These are phyloP conservation scores for Trichoderma sp. DNA, from an alignment of 2,329 filamentous ascomycete species.

Conservation along the genomic window DNA sequence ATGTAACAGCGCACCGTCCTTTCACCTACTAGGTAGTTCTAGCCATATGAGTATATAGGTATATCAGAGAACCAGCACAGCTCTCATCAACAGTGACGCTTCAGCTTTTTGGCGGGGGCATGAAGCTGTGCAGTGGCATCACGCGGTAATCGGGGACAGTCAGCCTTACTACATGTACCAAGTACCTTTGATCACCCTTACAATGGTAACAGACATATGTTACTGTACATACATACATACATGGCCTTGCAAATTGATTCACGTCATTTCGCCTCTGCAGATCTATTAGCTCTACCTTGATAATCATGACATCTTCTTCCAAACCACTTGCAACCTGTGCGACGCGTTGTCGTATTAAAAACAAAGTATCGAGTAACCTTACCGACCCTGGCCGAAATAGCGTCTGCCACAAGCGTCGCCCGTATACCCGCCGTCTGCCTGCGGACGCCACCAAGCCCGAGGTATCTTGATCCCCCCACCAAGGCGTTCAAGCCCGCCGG, in stretches of 20 bases:
- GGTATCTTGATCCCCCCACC: conserved; percentile 6
- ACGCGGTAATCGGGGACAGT: neutral
- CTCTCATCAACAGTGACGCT: neutral
- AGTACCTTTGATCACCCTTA: neutral
- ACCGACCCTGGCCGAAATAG: conserved; percentile 15
- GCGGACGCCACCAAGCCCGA: neutral
- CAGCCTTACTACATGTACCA: neutral
- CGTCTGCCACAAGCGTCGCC: conserved; percentile 1
- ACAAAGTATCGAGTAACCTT: conserved; percentile 16
- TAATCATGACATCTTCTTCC: neutral
- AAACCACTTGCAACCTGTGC: neutral
- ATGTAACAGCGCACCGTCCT: neutral
- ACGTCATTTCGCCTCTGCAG: neutral
- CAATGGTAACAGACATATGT: neutral
- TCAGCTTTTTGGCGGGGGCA: neutral
- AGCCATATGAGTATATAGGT: no score
- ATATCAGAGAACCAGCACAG: neutral
- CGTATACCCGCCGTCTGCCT: neutral
- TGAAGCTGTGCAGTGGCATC: neutral
- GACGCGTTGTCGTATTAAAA: conserved; percentile 14
- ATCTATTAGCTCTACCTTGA: neutral
- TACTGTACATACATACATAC: neutral
- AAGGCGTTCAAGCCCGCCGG: conserved; percentile 1
- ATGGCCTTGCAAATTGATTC: neutral
- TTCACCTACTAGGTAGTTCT: no score